Base-by-base conservation (phyloP, 495 filamentous ascomycete species). In the Aspergillus ellipticus region DNA sequence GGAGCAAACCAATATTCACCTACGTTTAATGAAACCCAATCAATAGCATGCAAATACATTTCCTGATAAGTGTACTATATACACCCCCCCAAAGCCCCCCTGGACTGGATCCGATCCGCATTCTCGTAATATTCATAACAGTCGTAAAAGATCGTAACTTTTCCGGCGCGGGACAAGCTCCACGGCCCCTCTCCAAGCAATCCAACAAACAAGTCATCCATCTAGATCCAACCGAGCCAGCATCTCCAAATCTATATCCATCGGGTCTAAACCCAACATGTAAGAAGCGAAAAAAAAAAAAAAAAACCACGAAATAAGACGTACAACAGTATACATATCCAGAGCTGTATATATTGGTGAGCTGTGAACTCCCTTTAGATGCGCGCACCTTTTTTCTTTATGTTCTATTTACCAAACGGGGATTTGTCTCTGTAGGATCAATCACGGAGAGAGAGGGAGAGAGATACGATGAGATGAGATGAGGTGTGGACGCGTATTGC, bases 311-410 rank as follows among this genome's bases (percentile, higher is more conserved):
- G n/a, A n/a, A 24, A 10, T 6, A 8, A 41, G 28, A 16, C 20
- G 35, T 28, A 24, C 22, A 48, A n/a, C 13, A 48, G 1, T 37
- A 11, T 45, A 21, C 17, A 42, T 28, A 31, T 33, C 42, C 13
- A n/a, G 41, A 45, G 49, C 20, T 35, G 45, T 55, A 41, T 55
- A 49, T 55, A 55, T 55, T 55, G 53, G 49, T 49, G 53, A 37
- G 45, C 21, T 28, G 24, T 28, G 7, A 28, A 28, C 24, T 28
- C 24, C 16, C 17, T 55, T n/a, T 41, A 48, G 33, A 39, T 39
- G 43, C 47, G 47, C 43, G 15, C 13, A 19, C 29, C 42, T 49
- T 42, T 28, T 49, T 42, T 28, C 24, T 28, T 28, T 22, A 45
- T 31, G 43, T 42, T 33, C 43, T 55, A 55, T 49, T 48, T 55